Conservation (phyloP, 208 protist species). For the Wallacemonas sp. region DNA sequence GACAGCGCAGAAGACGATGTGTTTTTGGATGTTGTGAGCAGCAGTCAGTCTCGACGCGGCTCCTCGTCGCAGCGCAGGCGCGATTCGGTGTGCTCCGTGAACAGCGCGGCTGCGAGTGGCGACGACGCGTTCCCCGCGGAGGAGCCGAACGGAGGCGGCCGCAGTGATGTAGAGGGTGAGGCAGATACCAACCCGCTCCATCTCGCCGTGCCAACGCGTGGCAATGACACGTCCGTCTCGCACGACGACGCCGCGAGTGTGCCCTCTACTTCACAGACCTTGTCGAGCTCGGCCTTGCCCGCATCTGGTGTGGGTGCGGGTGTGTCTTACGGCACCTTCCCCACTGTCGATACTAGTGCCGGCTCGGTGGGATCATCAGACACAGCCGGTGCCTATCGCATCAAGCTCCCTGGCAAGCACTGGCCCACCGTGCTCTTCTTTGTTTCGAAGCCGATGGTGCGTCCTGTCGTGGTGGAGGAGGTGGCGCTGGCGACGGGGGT, state of each 20-base stretch:
- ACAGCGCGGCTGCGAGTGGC: not conserved
- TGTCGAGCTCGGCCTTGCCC: not conserved
- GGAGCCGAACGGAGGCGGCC: too few species aligned
- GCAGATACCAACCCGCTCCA: not conserved
- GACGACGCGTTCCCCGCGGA: not conserved
- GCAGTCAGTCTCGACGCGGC: slow-evolving; percentile 4
- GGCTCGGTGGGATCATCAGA: not conserved
- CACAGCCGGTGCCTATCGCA: not conserved
- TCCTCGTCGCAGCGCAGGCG: slow-evolving; percentile 6
- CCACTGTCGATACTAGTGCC: not conserved
- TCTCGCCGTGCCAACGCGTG: not conserved
- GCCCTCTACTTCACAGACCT: not conserved
- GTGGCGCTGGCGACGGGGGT: slow-evolving; percentile 9
- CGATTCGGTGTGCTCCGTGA: not conserved
- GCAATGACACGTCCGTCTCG: not conserved
- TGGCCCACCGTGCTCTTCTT: slow-evolving; percentile 23
- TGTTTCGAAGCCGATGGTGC: slow-evolving; percentile 12
- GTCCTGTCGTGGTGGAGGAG: slow-evolving; percentile 10
- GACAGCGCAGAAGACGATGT: slow-evolving; percentile 6
- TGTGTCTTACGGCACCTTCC: not conserved
- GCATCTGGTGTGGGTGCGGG: not conserved
- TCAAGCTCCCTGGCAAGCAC: slow-evolving; percentile 12
- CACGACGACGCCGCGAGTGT: not conserved
- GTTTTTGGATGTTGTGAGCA: slow-evolving; percentile 3
- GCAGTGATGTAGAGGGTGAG: not conserved